Conservation (phyloP, 208 protist species). For the Leishmania turanica region DNA sequence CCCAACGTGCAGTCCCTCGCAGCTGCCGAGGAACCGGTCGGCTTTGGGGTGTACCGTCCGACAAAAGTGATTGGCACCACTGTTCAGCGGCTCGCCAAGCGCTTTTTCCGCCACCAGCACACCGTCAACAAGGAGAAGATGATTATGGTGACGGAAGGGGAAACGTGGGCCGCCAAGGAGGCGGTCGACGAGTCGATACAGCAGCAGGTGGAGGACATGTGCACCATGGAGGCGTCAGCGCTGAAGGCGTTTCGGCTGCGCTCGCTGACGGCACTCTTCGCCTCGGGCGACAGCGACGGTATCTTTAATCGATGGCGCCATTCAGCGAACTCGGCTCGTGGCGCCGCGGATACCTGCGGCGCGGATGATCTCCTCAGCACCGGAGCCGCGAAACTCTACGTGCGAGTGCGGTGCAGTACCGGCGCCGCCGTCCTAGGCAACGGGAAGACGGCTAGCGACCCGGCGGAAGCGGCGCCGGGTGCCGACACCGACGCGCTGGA, state of each 20-base stretch:
- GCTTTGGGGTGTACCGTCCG: conserved; percentile 29
- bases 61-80: conserved; percentile 46
- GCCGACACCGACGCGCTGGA: conserved; percentile 42
- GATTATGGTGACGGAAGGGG: conserved; percentile 60
- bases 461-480: not conserved
- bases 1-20: not conserved
- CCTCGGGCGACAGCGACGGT: conserved; percentile 7
- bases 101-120: conserved; percentile 67
- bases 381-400: conserved; percentile 41
- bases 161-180: conserved; percentile 69
- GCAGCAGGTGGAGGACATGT: conserved; percentile 63
- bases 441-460: not conserved
- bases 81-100: conserved; percentile 51
- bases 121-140: conserved; percentile 61
- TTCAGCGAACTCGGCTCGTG: conserved; percentile 17
- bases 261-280: conserved; percentile 15
- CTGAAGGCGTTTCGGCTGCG: conserved; percentile 39
- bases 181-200: conserved; percentile 62
- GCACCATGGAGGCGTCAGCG: conserved; percentile 38
- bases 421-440: not conserved
- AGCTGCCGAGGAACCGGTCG: conserved; percentile 8
- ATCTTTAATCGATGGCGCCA: not conserved
- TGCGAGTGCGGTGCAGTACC: conserved; percentile 23
- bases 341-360: not conserved
- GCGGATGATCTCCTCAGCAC: conserved; percentile 25